These are phyloP conservation scores for Trichoderma oligosporum DNA, from an alignment of 2,329 filamentous ascomycete genomes.

Conservation along the genomic window DNA sequence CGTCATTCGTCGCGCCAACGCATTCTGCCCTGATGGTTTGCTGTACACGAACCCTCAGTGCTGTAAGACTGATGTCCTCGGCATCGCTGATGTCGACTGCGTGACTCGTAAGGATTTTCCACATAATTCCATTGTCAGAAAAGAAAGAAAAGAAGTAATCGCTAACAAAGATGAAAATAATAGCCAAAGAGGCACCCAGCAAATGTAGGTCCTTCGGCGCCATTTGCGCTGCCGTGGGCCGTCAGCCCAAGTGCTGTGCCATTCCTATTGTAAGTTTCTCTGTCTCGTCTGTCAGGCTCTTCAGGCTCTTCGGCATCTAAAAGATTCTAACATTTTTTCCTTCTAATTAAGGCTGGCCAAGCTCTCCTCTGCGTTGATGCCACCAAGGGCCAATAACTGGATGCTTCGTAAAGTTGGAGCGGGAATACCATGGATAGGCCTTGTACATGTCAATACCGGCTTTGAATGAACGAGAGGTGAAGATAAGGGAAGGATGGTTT, in stretches of 20 bases:
- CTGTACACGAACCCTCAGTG: slow-evolving; percentile 19
- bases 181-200: neutral
- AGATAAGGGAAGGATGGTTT: neutral
- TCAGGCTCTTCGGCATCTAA: too few species aligned
- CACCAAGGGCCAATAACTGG: too few species aligned
- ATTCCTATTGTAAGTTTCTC: slow-evolving; percentile 3
- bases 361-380: slow-evolving; percentile 19
- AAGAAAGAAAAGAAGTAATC: too few species aligned
- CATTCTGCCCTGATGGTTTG: slow-evolving; percentile 4
- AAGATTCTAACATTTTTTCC: neutral
- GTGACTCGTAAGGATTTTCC: slow-evolving; percentile 1
- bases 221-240: neutral
- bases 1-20: neutral
- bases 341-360: slow-evolving; percentile 16
- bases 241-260: slow-evolving; percentile 16
- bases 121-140: too few species aligned
- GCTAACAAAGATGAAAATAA: neutral
- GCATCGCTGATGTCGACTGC: slow-evolving; percentile 16
- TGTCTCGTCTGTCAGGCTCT: too few species aligned
- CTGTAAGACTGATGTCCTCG: slow-evolving; percentile 16
- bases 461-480: neutral
- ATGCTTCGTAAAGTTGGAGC: neutral
- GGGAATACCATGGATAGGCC: neutral
- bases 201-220: slow-evolving; percentile 6
- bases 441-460: slow-evolving; percentile 17